Conservation (phyloP, 495 filamentous ascomycete genomes). For the Penicillium robsamsonii region DNA sequence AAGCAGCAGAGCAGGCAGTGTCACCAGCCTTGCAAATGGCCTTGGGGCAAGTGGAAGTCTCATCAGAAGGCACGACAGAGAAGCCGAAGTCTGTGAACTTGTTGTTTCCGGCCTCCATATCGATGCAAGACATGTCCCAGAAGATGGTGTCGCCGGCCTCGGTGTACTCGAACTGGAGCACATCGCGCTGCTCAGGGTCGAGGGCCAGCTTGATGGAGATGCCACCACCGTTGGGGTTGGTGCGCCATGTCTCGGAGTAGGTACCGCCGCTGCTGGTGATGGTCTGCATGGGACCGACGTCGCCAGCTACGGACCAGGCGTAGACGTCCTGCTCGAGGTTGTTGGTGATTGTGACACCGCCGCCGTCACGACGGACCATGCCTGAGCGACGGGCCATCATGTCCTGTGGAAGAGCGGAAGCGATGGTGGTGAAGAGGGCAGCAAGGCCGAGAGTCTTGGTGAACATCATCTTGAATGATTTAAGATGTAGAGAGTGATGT, state of each 20-base stretch:
- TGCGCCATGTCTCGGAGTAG: slow-evolving; percentile 38
- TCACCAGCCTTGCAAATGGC: slow-evolving; percentile 43
- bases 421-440: slow-evolving; percentile 38
- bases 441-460: slow-evolving; percentile 41
- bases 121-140: slow-evolving; percentile 48
- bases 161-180: slow-evolving; percentile 52
- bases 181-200: slow-evolving; percentile 26
- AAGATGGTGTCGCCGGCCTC: slow-evolving; percentile 33
- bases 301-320: slow-evolving; percentile 41
- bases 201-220: slow-evolving; percentile 46
- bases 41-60: slow-evolving; percentile 31
- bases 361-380: slow-evolving; percentile 23
- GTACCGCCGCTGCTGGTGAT: slow-evolving; percentile 29
- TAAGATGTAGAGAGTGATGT: slow-evolving; percentile 15
- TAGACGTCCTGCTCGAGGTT: slow-evolving; percentile 39
- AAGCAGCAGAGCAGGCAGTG: slow-evolving; percentile 38
- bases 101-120: slow-evolving; percentile 37
- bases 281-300: slow-evolving; percentile 30
- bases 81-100: slow-evolving; percentile 45
- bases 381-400: slow-evolving; percentile 25
- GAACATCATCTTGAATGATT: slow-evolving; percentile 46
- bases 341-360: slow-evolving; percentile 40
- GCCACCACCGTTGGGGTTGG: slow-evolving; percentile 42
- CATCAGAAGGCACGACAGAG: slow-evolving; percentile 34
- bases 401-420: slow-evolving; percentile 39